These are phyloP conservation scores for Fallopia convolvulus DNA, from an alignment of 148 eudicot genomes.

Conservation along the genomic window DNA sequence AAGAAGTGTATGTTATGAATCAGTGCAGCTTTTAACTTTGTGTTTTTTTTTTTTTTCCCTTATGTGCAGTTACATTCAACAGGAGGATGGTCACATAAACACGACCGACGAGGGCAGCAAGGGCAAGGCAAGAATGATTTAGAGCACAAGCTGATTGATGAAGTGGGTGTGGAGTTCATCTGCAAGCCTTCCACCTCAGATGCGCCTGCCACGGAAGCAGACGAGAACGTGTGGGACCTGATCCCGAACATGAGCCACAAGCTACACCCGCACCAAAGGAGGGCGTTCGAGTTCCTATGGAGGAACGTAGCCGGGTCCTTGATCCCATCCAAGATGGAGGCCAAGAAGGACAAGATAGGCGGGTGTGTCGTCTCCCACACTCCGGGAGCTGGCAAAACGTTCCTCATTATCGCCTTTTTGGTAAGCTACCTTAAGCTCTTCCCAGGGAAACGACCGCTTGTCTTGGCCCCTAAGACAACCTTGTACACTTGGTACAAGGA, in stretches of 20 bases:
- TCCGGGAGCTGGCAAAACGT: constrained; percentile 96
- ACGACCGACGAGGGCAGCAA: constrained; percentile 17
- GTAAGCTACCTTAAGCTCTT: constrained; percentile 84
- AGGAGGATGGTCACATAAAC: constrained; percentile 28
- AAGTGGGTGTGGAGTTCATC: constrained; percentile 37
- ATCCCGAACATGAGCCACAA: constrained; percentile 65
- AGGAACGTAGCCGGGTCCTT: constrained; percentile 78
- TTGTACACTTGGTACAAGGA: constrained; percentile 97
- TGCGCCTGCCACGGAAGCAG: constrained; percentile 32
- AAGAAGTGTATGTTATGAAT: no score
- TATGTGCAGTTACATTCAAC: constrained; percentile 37
- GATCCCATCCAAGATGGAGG: constrained; percentile 65
- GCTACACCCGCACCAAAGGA: constrained; percentile 68
- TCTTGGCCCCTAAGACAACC: constrained; percentile 93
- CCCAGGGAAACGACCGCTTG: constrained; percentile 90
- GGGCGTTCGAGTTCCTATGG: constrained; percentile 92
- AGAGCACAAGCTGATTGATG: constrained; percentile 42
- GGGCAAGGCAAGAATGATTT: constrained; percentile 35
- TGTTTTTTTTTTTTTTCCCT: background rate
- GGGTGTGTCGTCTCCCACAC: constrained; percentile 96
- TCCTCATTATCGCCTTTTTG: constrained; percentile 83
- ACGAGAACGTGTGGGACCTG: constrained; percentile 75
- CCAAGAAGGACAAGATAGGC: constrained; percentile 50
- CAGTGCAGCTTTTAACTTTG: no score
- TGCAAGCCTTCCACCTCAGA: constrained; percentile 43